Evolutionary conservation across 2,329 filamentous ascomycete species (phyloP).

Genomic region (Chaetomiaceae sp.): DNA sequence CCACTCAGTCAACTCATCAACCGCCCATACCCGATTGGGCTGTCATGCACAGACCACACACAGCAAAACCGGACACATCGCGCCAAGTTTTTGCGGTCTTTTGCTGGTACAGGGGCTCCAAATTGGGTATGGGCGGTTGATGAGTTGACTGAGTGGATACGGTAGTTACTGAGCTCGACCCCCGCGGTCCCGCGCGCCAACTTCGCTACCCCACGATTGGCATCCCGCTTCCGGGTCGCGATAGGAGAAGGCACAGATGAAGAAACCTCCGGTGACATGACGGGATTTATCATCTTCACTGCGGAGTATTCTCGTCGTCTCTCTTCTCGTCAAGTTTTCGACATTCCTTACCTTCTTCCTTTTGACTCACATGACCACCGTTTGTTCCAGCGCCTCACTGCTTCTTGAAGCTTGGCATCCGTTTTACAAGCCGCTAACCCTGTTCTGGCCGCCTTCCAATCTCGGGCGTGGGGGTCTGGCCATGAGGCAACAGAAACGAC

Average conservation of each 20-base stretch:
- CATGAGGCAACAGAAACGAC: no score
- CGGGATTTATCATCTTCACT: not conserved
- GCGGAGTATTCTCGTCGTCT: not conserved
- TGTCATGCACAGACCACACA: no score
- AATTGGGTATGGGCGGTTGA: no score
- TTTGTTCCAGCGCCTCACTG: not conserved
- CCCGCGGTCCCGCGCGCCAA: not conserved
- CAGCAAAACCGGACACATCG: no score
- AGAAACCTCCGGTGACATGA: not conserved
- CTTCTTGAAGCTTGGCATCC: slow-evolving; percentile 2
- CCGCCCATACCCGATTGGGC: no score
- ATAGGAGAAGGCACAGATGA: not conserved
- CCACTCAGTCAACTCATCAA: no score
- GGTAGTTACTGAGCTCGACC: not conserved
- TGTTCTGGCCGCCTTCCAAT: not conserved
- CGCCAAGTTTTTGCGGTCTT: no score
- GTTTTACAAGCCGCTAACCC: not conserved
- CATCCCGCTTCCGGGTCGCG: slow-evolving; percentile 1
- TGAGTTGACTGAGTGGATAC: no score
- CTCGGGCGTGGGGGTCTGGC: not conserved
- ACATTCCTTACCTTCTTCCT: not conserved
- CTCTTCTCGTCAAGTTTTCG: not conserved
- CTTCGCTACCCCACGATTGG: slow-evolving; percentile 3
- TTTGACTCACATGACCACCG: not conserved
- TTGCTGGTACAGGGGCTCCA: no score